phyloP scores from a whole-genome alignment of 129 eudicot genomes.

The Tanacetum coccineum region DNA sequence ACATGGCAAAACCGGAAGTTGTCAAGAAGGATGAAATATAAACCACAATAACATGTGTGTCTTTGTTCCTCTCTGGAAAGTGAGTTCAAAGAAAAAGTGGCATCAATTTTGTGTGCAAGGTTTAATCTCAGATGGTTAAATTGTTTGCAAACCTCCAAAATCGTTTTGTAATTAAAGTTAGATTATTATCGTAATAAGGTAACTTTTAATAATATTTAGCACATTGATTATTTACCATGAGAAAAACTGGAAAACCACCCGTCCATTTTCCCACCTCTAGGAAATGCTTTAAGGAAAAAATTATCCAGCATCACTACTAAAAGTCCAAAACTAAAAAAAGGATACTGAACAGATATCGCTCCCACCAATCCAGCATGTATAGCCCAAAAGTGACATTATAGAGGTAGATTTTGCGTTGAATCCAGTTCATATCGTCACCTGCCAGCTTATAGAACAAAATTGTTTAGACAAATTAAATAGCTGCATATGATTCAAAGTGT shows the following conservation, averaged over 20 bases:
- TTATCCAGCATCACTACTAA: neutral
- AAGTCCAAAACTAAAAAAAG: conserved; percentile 22
- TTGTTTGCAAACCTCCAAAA: neutral
- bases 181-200: neutral
- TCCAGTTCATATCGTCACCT: conserved; percentile 53
- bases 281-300: too few species aligned
- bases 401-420: conserved; percentile 77
- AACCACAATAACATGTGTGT: too few species aligned
- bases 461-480: too few species aligned
- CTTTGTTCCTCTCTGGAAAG: too few species aligned
- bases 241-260: neutral
- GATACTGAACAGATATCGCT: conserved; percentile 93
- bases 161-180: neutral
- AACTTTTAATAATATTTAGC: neutral
- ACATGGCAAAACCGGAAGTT: too few species aligned
- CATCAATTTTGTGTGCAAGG: too few species aligned
- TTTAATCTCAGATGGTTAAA: neutral
- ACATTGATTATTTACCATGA: neutral
- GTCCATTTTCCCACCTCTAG: too few species aligned
- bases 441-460: too few species aligned
- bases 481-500: too few species aligned
- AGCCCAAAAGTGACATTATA: conserved; percentile 89
- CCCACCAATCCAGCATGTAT: conserved; percentile 95
- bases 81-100: too few species aligned
- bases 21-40: too few species aligned